These are phyloP conservation scores for Coniochaeta prunicola DNA, from an alignment of 2,329 filamentous ascomycete species.

Conservation along the genomic window DNA sequence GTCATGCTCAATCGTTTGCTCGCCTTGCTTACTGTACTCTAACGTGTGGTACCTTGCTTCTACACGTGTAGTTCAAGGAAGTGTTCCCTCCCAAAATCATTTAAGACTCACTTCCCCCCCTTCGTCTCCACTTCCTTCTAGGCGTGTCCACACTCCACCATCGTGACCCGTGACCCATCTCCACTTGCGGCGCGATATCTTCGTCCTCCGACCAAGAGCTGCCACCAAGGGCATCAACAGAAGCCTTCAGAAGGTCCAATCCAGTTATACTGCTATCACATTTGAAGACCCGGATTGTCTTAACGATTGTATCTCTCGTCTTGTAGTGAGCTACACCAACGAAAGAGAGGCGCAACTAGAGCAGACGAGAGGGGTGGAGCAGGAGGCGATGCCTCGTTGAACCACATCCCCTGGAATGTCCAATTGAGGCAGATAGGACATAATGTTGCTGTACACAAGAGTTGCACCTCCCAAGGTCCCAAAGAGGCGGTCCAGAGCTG, in stretches of 20 bases:
- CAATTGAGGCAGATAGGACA: slow-evolving; percentile 4
- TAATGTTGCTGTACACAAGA: slow-evolving; percentile 53
- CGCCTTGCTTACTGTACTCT: too few relatives aligned
- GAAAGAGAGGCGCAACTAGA: background rate
- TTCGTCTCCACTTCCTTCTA: background rate
- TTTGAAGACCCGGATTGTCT: background rate
- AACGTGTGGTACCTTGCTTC: too few relatives aligned
- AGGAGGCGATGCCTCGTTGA: background rate
- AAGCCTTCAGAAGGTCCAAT: background rate
- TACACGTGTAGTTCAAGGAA: background rate
- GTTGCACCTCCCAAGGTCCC: slow-evolving; percentile 49
- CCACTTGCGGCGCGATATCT: background rate
- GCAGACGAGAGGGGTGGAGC: background rate
- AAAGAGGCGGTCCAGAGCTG: slow-evolving; percentile 52
- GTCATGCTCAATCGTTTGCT: background rate
- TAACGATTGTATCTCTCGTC: background rate
- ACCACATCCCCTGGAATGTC: background rate
- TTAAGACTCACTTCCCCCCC: background rate
- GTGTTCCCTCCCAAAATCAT: background rate
- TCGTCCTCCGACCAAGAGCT: background rate
- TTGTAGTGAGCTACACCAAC: background rate
- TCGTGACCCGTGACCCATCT: background rate
- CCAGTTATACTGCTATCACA: background rate
- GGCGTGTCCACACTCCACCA: background rate
- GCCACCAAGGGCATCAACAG: background rate